These are phyloP conservation scores for Phytopythium ostracodes DNA, from an alignment of 352 stramenopile species.

Conservation along the genomic window DNA sequence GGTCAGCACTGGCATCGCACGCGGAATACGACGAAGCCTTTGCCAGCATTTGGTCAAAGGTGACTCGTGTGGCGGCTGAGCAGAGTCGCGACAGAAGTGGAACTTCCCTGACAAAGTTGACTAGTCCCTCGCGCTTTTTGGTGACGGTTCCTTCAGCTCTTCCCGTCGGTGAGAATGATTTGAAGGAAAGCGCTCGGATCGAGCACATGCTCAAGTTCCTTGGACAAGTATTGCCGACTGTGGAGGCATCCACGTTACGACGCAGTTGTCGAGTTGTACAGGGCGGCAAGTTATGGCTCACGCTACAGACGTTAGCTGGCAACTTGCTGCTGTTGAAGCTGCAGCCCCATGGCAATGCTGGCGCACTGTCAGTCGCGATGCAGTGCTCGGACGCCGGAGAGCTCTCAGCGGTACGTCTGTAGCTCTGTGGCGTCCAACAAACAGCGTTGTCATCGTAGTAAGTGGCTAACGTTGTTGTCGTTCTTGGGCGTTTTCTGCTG, in stretches of 20 bases:
- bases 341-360: constrained; percentile 1
- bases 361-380: constrained; percentile 10
- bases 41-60: constrained; percentile 26
- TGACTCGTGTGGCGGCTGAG: background rate
- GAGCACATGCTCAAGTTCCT: constrained; percentile 34
- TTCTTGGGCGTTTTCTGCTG: background rate
- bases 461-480: background rate
- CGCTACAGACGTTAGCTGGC: constrained; percentile 32
- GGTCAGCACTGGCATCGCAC: constrained; percentile 31
- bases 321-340: constrained; percentile 43
- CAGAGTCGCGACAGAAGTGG: background rate
- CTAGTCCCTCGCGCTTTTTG: constrained; percentile 30
- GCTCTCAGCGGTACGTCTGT: constrained; percentile 45
- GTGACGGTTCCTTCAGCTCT: constrained; percentile 23
- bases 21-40: constrained; percentile 24
- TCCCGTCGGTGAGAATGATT: constrained; percentile 16
- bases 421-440: no score
- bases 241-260: constrained; percentile 21
- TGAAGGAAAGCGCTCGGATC: constrained; percentile 19
- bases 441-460: background rate
- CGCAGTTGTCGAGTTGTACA: constrained; percentile 28
- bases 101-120: constrained; percentile 4
- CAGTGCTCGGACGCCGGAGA: constrained; percentile 54
- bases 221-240: constrained; percentile 16
- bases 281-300: constrained; percentile 47